phyloP scores from a whole-genome alignment of 73 alveolate genomes.

The Durusdinium trenchii region DNA sequence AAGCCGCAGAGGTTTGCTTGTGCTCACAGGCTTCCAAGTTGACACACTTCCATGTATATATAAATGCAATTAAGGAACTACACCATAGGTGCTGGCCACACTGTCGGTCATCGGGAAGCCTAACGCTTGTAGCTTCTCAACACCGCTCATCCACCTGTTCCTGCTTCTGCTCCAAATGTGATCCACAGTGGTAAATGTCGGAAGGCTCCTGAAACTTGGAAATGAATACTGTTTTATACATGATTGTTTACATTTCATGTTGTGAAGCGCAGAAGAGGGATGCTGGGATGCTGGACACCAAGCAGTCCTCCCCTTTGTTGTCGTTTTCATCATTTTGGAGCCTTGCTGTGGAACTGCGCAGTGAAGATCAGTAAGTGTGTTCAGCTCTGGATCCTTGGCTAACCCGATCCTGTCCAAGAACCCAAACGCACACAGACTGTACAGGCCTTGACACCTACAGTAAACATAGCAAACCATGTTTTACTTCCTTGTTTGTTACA shows the following conservation, averaged over 20 bases:
- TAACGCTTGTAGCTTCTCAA: neutral
- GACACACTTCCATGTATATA: neutral
- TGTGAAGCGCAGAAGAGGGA: neutral
- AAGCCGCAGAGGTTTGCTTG: no score
- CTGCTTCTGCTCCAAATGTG: neutral
- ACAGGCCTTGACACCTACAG: no score
- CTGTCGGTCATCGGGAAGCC: neutral
- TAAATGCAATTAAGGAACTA: neutral
- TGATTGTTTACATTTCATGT: neutral
- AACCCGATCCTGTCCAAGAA: neutral
- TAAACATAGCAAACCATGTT: no score
- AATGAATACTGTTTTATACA: neutral
- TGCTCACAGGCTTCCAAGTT: neutral
- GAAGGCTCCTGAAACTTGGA: neutral
- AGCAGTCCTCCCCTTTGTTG: neutral
- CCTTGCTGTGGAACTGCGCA: neutral
- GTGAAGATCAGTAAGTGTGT: neutral
- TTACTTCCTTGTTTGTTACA: no score
- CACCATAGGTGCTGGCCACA: neutral
- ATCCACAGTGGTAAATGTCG: neutral
- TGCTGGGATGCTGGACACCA: neutral
- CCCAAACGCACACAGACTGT: neutral
- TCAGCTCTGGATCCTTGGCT: neutral
- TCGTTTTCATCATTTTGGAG: neutral
- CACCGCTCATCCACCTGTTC: neutral